Evolutionary conservation across 495 filamentous ascomycete species (phyloP).

Genomic region (Aspergillus ostianus): DNA sequence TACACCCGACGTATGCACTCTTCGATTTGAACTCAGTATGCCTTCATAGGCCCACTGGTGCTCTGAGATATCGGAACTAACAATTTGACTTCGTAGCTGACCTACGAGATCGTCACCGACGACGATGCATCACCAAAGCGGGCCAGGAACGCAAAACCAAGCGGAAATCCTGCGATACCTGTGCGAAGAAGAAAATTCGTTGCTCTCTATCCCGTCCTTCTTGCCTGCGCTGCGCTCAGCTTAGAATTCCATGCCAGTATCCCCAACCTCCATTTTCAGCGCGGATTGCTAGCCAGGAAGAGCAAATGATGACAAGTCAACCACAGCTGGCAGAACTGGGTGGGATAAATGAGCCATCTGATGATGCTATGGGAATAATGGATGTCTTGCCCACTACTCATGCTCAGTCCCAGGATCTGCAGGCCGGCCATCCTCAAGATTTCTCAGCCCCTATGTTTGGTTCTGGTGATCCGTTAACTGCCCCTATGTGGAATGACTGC

Average conservation of each 20-base stretch:
- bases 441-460: neutral
- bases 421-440: neutral
- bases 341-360: neutral
- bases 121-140: constrained; percentile 19
- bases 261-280: constrained; percentile 12
- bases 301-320: neutral
- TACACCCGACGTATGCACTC: constrained; percentile 17
- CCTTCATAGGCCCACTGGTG: neutral
- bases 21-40: neutral
- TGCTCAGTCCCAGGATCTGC: too few relatives aligned
- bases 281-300: neutral
- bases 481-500: neutral
- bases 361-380: neutral
- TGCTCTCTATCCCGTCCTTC: constrained; percentile 22
- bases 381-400: too few relatives aligned
- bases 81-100: constrained; percentile 12
- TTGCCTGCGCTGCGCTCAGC: constrained; percentile 17
- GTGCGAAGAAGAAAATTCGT: constrained; percentile 22
- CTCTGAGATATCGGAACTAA: neutral
- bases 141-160: constrained; percentile 22
- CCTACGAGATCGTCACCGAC: constrained; percentile 23
- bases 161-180: constrained; percentile 23
- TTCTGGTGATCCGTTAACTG: neutral
- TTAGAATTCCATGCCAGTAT: constrained; percentile 13
- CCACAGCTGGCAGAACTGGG: neutral